Evolutionary conservation across 1,284 basidiomycete genomes (phyloP).

Genomic region (Wallemia hederae): DNA sequence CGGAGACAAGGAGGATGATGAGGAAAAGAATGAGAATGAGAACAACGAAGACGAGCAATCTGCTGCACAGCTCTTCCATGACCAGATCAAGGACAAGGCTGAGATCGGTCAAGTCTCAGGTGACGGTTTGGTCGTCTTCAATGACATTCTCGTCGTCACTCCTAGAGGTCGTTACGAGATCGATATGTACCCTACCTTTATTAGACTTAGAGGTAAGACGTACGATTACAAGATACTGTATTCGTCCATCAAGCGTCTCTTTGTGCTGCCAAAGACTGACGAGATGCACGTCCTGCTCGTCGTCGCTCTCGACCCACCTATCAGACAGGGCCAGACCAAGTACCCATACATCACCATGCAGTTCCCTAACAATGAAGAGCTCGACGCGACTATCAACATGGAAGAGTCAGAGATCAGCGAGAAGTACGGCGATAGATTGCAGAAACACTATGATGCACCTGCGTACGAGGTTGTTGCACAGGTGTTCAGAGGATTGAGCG

Average conservation of each 20-base stretch:
- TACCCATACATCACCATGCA: slow-evolving; percentile 97
- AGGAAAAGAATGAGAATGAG: slow-evolving; percentile 19
- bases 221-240: slow-evolving; percentile 98
- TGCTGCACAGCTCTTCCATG: slow-evolving; percentile 89
- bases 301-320: slow-evolving; percentile 66
- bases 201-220: slow-evolving; percentile 83
- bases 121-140: slow-evolving; percentile 78
- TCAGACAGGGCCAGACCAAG: slow-evolving; percentile 88
- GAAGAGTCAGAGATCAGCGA: slow-evolving; percentile 33
- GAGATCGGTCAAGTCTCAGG: slow-evolving; percentile 78
- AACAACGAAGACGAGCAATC: slow-evolving; percentile 26
- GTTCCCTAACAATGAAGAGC: slow-evolving; percentile 86
- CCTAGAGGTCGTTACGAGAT: slow-evolving; percentile 85
- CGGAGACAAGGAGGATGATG: slow-evolving; percentile 21
- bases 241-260: slow-evolving; percentile 59
- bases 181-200: slow-evolving; percentile 85
- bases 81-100: slow-evolving; percentile 82
- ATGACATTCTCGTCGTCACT: slow-evolving; percentile 85
- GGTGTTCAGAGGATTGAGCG: slow-evolving; percentile 68
- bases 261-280: slow-evolving; percentile 75
- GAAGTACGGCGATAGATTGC: slow-evolving; percentile 41
- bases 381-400: slow-evolving; percentile 82
- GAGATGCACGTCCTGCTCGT: slow-evolving; percentile 89
- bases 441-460: slow-evolving; percentile 72
- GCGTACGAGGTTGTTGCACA: slow-evolving; percentile 87